Conservation (phyloP, 352 stramenopile genomes). For the Pythium monospermum region DNA sequence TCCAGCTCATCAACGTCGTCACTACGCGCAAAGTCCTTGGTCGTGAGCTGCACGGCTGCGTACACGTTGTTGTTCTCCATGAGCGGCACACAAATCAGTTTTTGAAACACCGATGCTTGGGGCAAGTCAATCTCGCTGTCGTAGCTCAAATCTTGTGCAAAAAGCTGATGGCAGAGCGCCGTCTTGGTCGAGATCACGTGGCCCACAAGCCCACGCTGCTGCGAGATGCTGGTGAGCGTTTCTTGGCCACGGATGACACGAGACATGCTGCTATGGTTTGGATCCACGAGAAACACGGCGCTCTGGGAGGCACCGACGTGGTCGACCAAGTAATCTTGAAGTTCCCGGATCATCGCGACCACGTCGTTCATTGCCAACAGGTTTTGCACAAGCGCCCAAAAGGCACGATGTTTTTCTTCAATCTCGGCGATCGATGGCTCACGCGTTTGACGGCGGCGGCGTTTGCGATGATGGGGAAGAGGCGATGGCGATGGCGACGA, state of each 20-base stretch:
- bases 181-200: slow-evolving; percentile 30
- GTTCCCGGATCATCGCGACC: slow-evolving; percentile 62
- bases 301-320: slow-evolving; percentile 44
- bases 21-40: slow-evolving; percentile 24
- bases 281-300: slow-evolving; percentile 72
- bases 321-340: slow-evolving; percentile 61
- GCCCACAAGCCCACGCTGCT: slow-evolving; percentile 50
- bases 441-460: not conserved
- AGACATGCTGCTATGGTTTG: slow-evolving; percentile 73
- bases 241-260: slow-evolving; percentile 46
- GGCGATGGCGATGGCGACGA: not conserved
- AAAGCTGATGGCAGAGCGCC: slow-evolving; percentile 35
- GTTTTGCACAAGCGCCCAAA: slow-evolving; percentile 72
- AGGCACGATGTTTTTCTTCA: slow-evolving; percentile 67
- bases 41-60: slow-evolving; percentile 68
- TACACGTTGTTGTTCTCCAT: slow-evolving; percentile 74
- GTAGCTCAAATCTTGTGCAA: slow-evolving; percentile 40
- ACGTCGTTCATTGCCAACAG: slow-evolving; percentile 68
- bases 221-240: slow-evolving; percentile 46
- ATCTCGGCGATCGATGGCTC: slow-evolving; percentile 1
- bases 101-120: slow-evolving; percentile 53
- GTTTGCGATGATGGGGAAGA: not conserved
- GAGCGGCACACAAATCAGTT: slow-evolving; percentile 66
- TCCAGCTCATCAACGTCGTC: slow-evolving; percentile 56
- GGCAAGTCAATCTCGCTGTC: slow-evolving; percentile 64